Percentiles rank a stretch among this genome's conserved stretches.
These are phyloP conservation scores for Alternaria solani DNA, from an alignment of 2,329 filamentous ascomycete species.

Conservation along the genomic window DNA sequence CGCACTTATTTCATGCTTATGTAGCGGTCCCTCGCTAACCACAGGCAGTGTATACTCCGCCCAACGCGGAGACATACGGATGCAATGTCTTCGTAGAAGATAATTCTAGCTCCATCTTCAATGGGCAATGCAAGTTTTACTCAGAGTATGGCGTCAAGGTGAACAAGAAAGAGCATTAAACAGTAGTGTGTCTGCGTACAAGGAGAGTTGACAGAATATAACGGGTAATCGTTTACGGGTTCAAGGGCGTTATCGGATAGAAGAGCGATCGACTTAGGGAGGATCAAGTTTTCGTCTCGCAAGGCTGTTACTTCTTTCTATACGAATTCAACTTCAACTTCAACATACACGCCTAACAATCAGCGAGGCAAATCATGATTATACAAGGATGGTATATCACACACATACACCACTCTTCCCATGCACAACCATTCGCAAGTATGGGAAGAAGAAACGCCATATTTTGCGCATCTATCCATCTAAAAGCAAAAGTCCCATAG, in stretches of 20 bases:
- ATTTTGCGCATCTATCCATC: neutral
- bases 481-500: neutral
- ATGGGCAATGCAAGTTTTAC: slow-evolving; percentile 41
- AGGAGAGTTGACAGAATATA: neutral
- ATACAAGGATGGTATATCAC: too few relatives aligned
- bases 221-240: neutral
- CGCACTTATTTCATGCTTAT: slow-evolving; percentile 37
- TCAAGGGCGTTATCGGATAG: neutral
- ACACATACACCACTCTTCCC: too few relatives aligned
- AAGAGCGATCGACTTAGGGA: neutral
- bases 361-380: too few relatives aligned
- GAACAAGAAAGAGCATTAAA: neutral
- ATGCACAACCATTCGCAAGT: neutral
- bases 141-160: slow-evolving; percentile 42
- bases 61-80: slow-evolving; percentile 83
- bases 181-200: neutral
- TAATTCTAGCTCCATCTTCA: slow-evolving; percentile 63
- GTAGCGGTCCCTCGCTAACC: slow-evolving; percentile 6
- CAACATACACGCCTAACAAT: neutral
- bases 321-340: neutral
- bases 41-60: slow-evolving; percentile 76
- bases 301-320: neutral
- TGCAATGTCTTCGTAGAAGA: slow-evolving; percentile 82
- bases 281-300: neutral
- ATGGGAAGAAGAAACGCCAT: neutral